Conservation (phyloP, 345 rosid species). For the Gossypium sturtianum region DNA sequence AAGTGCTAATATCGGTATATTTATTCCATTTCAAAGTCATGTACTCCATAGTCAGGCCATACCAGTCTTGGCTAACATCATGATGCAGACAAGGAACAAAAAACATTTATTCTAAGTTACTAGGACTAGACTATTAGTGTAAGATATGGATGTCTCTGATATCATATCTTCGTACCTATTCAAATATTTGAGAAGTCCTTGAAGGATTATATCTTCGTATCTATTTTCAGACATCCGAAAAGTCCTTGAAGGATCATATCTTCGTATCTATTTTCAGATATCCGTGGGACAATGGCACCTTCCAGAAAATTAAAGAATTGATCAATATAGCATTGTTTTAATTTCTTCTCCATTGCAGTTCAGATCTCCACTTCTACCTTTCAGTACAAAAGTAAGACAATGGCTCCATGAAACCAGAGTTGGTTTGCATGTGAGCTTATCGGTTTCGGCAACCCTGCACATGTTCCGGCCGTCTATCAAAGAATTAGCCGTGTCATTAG, state of each 20-base stretch:
- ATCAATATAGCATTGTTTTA: conserved; percentile 17
- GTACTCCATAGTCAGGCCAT: no score
- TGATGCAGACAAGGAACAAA: neutral
- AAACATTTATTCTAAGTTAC: conserved; percentile 12
- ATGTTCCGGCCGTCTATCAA: conserved; percentile 56
- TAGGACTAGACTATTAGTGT: neutral
- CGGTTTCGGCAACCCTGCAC: conserved; percentile 64
- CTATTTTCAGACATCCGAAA: neutral
- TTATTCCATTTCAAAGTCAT: no score
- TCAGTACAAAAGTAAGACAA: conserved; percentile 57
- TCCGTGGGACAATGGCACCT: no score
- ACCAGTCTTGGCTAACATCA: neutral
- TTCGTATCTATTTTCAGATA: neutral
- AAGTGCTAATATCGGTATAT: no score
- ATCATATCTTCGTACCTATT: conserved; percentile 15
- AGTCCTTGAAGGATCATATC: conserved; percentile 8
- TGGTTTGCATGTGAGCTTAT: conserved; percentile 77
- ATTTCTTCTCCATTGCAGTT: conserved; percentile 10
- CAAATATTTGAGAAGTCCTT: no score
- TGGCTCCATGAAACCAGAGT: conserved; percentile 79
- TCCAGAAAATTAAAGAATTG: neutral
- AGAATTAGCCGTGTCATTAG: conserved; percentile 45
- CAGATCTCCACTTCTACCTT: conserved; percentile 16
- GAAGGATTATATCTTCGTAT: conserved; percentile 14
- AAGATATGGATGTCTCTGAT: conserved; percentile 19